Evolutionary conservation across 2,329 filamentous ascomycete genomes (phyloP), one percentile per base, ranked within the genome.

Genomic region (Colletotrichum musicola): DNA sequence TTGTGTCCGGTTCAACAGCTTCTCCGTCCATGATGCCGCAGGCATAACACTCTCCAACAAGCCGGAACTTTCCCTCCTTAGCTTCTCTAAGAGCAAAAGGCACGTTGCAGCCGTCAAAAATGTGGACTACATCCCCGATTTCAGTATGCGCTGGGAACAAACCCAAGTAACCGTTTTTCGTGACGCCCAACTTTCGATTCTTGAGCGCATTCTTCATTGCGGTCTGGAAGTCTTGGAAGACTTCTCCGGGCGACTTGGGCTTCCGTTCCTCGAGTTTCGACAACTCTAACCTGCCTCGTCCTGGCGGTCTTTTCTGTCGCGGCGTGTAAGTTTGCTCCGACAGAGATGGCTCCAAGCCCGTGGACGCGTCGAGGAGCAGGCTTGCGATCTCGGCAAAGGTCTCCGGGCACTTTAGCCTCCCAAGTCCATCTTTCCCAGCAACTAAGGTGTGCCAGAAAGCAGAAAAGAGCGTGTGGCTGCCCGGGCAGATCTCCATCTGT

Each of bases 1-100:
- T 27, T 42, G 35, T n/a, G 2, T 60, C 35, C 10, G 46, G 1
- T 14, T 70, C 61, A 64, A 78, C 69, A 3, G 72, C 75, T 68
- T 81, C 78, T 1, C 78, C 78, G 38, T 76, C 71, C 79, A 81
- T 81, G 56, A 81, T 62, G 1, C 79, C 79, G 63, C 80, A 77
- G 3, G 79, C 75, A 64, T 80, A 81, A 42, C 79, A 81, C 67
- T 81, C 79, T 1, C 79, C 78, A 13, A 81, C 62, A 20, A 81
- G 60, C 0, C 18, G 16, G n/a, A 46, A 58, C 10, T 16, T 58
- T 4, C 18, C 22, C 0, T 3, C 6, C 1, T 44, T 64, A 12
- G 50, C 57, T 12, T 56, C 64, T 18, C 71, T 69, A 42, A 75
- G 27, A 6, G 72, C 64, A 49, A 73, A 73, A 2, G 72, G 68